Conservation (phyloP, 805 yeast genomes). For the Candida krabiensis region DNA sequence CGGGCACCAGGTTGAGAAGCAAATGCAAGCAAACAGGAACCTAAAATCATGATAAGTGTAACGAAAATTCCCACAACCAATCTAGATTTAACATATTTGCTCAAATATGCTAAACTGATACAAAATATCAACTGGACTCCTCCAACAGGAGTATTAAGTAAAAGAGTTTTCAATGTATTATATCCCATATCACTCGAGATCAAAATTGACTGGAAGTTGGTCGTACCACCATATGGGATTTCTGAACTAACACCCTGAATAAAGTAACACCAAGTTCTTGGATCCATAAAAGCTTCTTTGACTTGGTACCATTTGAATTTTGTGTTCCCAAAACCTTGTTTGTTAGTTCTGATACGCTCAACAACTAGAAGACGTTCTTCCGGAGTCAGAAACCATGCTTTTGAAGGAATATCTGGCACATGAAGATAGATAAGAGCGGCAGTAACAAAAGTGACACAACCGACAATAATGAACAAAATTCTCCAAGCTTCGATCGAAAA, state of each 20-base stretch:
- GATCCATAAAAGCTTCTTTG: slow-evolving; percentile 18
- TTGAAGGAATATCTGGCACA: slow-evolving; percentile 55
- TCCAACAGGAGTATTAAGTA: slow-evolving; percentile 24
- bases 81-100: slow-evolving; percentile 24
- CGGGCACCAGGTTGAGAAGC: slow-evolving; percentile 17
- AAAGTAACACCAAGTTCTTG: slow-evolving; percentile 47
- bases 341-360: slow-evolving; percentile 22
- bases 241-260: slow-evolving; percentile 26
- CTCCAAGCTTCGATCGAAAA: slow-evolving; percentile 46
- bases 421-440: slow-evolving; percentile 34
- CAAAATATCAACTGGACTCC: slow-evolving; percentile 33
- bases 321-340: slow-evolving; percentile 24
- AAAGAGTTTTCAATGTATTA: slow-evolving; percentile 24
- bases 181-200: slow-evolving; percentile 30
- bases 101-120: slow-evolving; percentile 31
- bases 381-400: slow-evolving; percentile 39
- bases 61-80: slow-evolving; percentile 22
- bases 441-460: slow-evolving; percentile 46
- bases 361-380: slow-evolving; percentile 37
- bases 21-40: slow-evolving; percentile 32
- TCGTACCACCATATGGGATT: slow-evolving; percentile 36
- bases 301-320: slow-evolving; percentile 24
- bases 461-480: slow-evolving; percentile 52
- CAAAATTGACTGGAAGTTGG: slow-evolving; percentile 47
- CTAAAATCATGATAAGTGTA: slow-evolving; percentile 19